A percentile compares a stretch with the other conserved stretches of the same genome.
These are phyloP conservation scores for Draba incana DNA, from an alignment of 345 rosid genomes.

Conservation along the genomic window DNA sequence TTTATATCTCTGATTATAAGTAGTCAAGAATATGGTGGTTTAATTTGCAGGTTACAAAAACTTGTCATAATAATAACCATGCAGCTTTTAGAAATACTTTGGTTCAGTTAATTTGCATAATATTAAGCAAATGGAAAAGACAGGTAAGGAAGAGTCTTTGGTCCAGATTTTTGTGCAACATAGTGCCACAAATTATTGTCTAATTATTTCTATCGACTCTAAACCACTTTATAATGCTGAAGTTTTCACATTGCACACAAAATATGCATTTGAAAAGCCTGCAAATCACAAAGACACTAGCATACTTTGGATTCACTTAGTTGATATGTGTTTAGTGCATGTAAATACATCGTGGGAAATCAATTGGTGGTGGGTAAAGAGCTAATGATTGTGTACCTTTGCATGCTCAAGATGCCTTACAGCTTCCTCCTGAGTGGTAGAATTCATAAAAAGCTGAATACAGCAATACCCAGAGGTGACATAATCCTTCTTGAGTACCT, in stretches of 20 bases:
- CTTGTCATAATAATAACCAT: neutral
- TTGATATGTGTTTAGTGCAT: neutral
- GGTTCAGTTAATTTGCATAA: neutral
- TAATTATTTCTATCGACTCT: neutral
- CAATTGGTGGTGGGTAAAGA: slow-evolving; percentile 24
- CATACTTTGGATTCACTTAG: slow-evolving; percentile 20
- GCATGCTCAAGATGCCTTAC: slow-evolving; percentile 88
- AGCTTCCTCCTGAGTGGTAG: slow-evolving; percentile 88
- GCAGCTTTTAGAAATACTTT: slow-evolving; percentile 6
- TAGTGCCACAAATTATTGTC: neutral
- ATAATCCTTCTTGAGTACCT: slow-evolving; percentile 96
- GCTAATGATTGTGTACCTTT: slow-evolving; percentile 54
- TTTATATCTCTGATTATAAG: slow-evolving; percentile 3
- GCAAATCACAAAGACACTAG: slow-evolving; percentile 14
- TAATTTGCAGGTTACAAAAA: slow-evolving; percentile 10
- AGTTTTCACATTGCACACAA: neutral
- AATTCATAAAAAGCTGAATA: slow-evolving; percentile 90
- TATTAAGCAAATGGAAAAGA: slow-evolving; percentile 4
- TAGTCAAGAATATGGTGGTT: neutral
- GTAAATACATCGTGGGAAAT: neutral
- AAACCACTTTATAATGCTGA: slow-evolving; percentile 10
- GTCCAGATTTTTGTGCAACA: slow-evolving; percentile 2
- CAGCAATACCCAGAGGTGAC: slow-evolving; percentile 96
- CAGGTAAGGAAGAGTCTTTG: neutral
- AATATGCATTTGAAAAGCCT: neutral